Conservation (phyloP, 768 basidiomycete genomes). For the Mycena galericulata region DNA sequence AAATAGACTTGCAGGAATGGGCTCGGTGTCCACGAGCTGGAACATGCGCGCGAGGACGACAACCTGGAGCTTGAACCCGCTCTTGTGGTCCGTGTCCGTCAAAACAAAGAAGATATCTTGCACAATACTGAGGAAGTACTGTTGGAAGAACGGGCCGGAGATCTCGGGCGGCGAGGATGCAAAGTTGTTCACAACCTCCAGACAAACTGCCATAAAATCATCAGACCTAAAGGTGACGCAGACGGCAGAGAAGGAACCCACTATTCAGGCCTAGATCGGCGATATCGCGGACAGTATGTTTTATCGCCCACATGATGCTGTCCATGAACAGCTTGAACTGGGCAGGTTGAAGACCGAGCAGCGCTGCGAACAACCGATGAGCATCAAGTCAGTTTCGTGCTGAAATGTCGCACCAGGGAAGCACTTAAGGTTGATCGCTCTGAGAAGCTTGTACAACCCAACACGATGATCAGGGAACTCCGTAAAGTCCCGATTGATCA, state of each 20-base stretch:
- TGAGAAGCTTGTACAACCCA: slow-evolving; percentile 95
- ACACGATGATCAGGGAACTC: slow-evolving; percentile 98
- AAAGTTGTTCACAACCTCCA: slow-evolving; percentile 97
- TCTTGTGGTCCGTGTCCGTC: slow-evolving; percentile 98
- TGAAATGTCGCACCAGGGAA: slow-evolving; percentile 84
- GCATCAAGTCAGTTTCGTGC: not conserved
- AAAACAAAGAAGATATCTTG: slow-evolving; percentile 98
- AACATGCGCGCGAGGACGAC: slow-evolving; percentile 91
- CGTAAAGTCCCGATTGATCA: slow-evolving; percentile 99
- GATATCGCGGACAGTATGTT: slow-evolving; percentile 98
- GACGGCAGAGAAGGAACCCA: slow-evolving; percentile 49
- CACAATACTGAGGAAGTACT: slow-evolving; percentile 92
- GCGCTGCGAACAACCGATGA: slow-evolving; percentile 57
- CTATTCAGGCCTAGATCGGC: slow-evolving; percentile 89
- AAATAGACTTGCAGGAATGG: slow-evolving; percentile 85
- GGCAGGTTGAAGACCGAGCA: slow-evolving; percentile 84
- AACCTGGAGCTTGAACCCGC: slow-evolving; percentile 96
- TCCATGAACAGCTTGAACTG: slow-evolving; percentile 99
- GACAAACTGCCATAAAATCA: slow-evolving; percentile 69
- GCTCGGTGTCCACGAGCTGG: slow-evolving; percentile 86
- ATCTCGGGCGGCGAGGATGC: slow-evolving; percentile 71
- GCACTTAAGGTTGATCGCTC: slow-evolving; percentile 92
- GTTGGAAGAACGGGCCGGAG: slow-evolving; percentile 96
- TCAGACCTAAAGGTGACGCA: too few species aligned
- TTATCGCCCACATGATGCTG: slow-evolving; percentile 99